A percentile compares a stretch with the other conserved stretches of the same genome.
phyloP scores from a whole-genome alignment of 2,329 filamentous ascomycete genomes.

The Rutstroemia sp. region DNA sequence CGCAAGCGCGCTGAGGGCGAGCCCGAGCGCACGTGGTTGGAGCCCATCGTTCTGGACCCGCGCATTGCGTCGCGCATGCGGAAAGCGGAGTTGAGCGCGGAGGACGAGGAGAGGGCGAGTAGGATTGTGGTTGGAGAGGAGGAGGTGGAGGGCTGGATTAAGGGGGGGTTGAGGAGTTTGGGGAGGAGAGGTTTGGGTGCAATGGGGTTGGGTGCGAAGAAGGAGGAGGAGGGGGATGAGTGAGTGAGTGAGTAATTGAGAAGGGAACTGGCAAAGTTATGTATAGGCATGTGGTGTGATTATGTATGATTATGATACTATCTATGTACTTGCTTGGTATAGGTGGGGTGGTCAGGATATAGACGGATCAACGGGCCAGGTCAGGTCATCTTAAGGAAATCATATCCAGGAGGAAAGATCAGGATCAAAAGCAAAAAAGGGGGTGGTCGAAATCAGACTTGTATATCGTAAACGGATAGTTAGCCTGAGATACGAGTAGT shows the following conservation, averaged over 20 bases:
- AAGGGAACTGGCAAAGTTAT: neutral
- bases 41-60: constrained; percentile 66
- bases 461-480: too few relatives aligned
- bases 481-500: too few relatives aligned
- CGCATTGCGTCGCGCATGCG: constrained; percentile 75
- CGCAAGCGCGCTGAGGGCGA: constrained; percentile 49
- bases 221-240: constrained; percentile 13
- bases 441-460: too few relatives aligned
- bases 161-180: constrained; percentile 47
- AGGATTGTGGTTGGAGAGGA: constrained; percentile 57
- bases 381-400: too few relatives aligned
- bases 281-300: too few relatives aligned
- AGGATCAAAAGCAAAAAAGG: too few relatives aligned
- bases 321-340: neutral
- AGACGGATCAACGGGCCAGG: neutral
- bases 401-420: too few relatives aligned
- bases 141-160: constrained; percentile 31
- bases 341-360: too few relatives aligned
- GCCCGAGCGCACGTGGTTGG: constrained; percentile 68
- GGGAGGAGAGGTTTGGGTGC: constrained; percentile 28
- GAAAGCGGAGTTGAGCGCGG: constrained; percentile 60
- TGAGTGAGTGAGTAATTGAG: constrained; percentile 4
- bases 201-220: constrained; percentile 20
- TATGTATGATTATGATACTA: neutral
- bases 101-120: constrained; percentile 61